Evolutionary conservation across 176 grass and related monocot genomes (phyloP).

Genomic region (Oryza glumipatula): DNA sequence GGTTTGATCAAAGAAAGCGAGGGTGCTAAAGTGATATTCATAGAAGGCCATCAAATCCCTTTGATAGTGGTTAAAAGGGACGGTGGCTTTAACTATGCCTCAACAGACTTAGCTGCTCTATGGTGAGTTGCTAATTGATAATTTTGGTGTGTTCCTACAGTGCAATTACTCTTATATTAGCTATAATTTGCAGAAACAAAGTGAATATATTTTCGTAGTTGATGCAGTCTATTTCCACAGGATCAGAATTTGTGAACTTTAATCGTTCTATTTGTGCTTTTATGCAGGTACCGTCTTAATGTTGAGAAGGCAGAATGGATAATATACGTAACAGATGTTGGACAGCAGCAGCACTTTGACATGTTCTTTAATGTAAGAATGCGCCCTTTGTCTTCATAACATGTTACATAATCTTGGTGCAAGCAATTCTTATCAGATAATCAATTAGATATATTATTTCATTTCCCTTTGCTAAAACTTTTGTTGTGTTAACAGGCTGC

Average conservation of each 20-base stretch:
- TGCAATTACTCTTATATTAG: constrained; percentile 6
- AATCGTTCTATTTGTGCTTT: constrained; percentile 32
- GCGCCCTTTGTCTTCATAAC: constrained; percentile 21
- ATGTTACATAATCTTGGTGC: constrained; percentile 1
- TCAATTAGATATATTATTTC: neutral
- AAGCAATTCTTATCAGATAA: constrained; percentile 5
- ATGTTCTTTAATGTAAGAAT: constrained; percentile 88
- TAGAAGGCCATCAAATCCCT: constrained; percentile 82
- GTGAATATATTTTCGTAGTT: constrained; percentile 18
- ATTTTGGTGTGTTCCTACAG: neutral
- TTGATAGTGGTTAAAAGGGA: constrained; percentile 95
- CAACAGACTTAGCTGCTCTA: constrained; percentile 88
- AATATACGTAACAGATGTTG: constrained; percentile 95
- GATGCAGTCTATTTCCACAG: neutral
- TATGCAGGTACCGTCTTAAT: constrained; percentile 80
- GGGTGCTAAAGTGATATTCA: constrained; percentile 75
- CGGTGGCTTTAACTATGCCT: constrained; percentile 93
- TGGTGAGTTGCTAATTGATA: constrained; percentile 50
- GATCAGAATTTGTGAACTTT: constrained; percentile 17
- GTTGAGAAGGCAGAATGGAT: constrained; percentile 95
- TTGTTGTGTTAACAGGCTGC: constrained; percentile 60
- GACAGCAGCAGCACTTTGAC: constrained; percentile 94
- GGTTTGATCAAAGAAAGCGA: constrained; percentile 80
- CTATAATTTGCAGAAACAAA: neutral
- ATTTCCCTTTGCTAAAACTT: constrained; percentile 9